Base-by-base conservation (phyloP, 805 yeast genomes). In the Saccharomyces paradoxus region DNA sequence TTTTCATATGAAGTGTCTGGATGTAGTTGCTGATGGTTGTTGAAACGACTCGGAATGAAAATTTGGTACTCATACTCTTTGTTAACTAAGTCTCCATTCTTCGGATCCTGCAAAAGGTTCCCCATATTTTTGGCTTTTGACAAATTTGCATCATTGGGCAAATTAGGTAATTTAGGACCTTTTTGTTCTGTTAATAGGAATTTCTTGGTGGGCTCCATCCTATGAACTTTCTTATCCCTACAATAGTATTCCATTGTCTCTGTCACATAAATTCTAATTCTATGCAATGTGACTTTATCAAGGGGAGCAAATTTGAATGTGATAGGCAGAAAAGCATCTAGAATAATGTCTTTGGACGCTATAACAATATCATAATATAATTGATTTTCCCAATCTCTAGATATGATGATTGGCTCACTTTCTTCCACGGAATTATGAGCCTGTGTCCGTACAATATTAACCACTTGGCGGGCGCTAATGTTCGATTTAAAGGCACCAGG, bases 191-290 rank as follows among this genome's bases (percentile, higher is more conserved):
- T 74, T 44, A 94, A 69, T 49, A 92, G 71, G 62, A 79, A 88
- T 71, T 91, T 91, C 64, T 83, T 85, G 1, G 86, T 77, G 0
- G 99, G 97, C 72, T 94, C 98, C 69, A 89, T 81, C 53, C 98
- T 77, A 69, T 94, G 98, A 13, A 92, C 96, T 66, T 86, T 87
- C 65, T 87, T 86, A 67, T 86, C 81, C 46, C 82, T 81, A 71
- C 97, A 89, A 70, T 81, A 94, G 68, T 94, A 95, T 68, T 92
- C 98, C 69, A 87, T 73, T 63, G 88, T 89, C 67, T 94, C 99
- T 1, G 97, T 86, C 29, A 94, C 64, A 63, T 87, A 89, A 7
- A 94, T 81, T 51, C 97, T 76, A 54, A 94, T 82, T 57, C 98
- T 78, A 68, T 92, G 98, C 48, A 91, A 74, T 48, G 87, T 83